Evolutionary conservation across 83 land plant genomes (phyloP), one percentile per base, ranked within the genome.

Genomic region (Picea abies): DNA sequence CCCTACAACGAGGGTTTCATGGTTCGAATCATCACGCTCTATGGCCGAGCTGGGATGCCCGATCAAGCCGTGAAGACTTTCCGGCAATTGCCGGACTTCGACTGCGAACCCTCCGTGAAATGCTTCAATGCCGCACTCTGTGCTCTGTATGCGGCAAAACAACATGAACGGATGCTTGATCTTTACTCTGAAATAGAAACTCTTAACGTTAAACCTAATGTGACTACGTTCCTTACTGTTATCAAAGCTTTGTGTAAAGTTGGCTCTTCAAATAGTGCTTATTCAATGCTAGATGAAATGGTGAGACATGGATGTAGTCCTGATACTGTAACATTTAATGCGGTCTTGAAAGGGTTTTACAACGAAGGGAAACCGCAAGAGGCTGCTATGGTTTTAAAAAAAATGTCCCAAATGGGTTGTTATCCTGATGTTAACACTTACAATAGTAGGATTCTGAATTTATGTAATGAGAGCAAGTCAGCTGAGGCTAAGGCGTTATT

Each of bases 201-300:
- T 14, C 83, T 84, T 61, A 71, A 41, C 4, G 61, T 92, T 25
- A 47, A 65, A 7, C 92, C 90, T 44, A 73, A 92, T 84, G 44
- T 83, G 71, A 86, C 82, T n/a, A 78, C 88, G 19, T 90, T 84
- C 58, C 86, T 86, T 70, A 76, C 70, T 14, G 84, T 90, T 16
- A 86, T 92, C 22, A 86, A 83, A 76, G 77, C 87, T 17, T 83
- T 87, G 63, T 82, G 69, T n/a, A 84, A 92, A 73, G 86, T 90
- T 0, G 87, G 94, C 0, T 16, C 63, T 62, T 80, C 94, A 12
- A 79, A 85, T 37, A 84, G 81, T 5, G 85, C 49, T 20, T 89
- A 75, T n/a, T 81, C 82, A 64, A 41, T 90, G 29, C 52, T 92
- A 72, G 88, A 83, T 25, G 92, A 92, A 75, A 89, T 92, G 91